Conservation (phyloP, 176 grass and related monocot species). For the Eleusine indica region DNA sequence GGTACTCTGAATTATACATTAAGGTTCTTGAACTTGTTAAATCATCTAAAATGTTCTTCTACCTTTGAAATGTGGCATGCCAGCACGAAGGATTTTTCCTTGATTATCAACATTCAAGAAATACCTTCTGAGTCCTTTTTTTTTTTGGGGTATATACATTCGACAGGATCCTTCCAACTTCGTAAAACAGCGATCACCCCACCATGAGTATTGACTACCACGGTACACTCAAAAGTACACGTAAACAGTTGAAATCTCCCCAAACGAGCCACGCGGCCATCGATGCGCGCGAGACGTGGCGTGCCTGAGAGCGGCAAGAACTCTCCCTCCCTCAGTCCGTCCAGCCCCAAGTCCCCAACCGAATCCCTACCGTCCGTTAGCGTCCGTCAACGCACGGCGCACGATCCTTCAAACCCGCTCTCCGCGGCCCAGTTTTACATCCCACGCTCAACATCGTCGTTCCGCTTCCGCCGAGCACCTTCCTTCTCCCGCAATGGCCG, state of each 20-base stretch:
- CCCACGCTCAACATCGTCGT: background rate
- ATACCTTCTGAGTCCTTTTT: no score
- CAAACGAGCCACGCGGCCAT: conserved; percentile 11
- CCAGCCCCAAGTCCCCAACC: background rate
- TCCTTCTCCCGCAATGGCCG: conserved; percentile 44
- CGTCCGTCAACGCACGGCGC: background rate
- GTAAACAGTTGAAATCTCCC: background rate
- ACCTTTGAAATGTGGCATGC: no score
- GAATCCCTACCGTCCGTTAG: conserved; percentile 26
- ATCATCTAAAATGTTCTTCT: no score
- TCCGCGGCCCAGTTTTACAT: background rate
- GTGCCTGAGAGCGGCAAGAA: conserved; percentile 4
- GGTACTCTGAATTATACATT: no score
- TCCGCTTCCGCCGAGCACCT: conserved; percentile 45
- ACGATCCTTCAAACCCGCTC: background rate
- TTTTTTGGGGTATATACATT: no score
- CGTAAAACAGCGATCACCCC: background rate
- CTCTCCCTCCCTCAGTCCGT: background rate
- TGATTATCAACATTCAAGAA: no score
- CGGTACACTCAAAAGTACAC: background rate
- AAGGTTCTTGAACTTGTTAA: no score
- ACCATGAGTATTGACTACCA: no score
- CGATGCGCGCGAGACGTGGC: conserved; percentile 22
- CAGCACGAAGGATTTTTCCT: no score
- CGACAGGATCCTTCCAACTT: no score